A percentile compares a stretch with the other conserved stretches of the same genome.
Evolutionary conservation across 495 filamentous ascomycete species (phyloP).

Genomic region (Cudoniella acicularis): DNA sequence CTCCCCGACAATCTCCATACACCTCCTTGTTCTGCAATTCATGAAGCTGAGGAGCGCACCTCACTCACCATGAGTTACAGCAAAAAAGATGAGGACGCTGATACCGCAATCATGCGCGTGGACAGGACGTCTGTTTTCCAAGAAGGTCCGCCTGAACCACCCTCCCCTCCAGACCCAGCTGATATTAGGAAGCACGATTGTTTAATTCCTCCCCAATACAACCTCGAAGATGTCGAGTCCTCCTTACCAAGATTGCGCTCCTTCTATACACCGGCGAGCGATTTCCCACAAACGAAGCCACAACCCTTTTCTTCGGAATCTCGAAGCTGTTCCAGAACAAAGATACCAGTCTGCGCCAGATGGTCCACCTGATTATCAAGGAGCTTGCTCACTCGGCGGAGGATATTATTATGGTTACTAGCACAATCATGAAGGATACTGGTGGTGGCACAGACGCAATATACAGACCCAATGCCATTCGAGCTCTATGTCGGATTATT

Average conservation of each 20-base stretch:
- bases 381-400: slow-evolving; percentile 94
- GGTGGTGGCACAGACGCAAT: slow-evolving; percentile 92
- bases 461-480: slow-evolving; percentile 95
- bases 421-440: slow-evolving; percentile 99
- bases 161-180: slow-evolving; percentile 19
- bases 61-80: slow-evolving; percentile 76
- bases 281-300: slow-evolving; percentile 96
- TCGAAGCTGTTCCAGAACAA: slow-evolving; percentile 99
- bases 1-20: slow-evolving; percentile 1
- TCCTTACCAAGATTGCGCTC: slow-evolving; percentile 95
- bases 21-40: slow-evolving; percentile 23
- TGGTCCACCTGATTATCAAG: slow-evolving; percentile 98
- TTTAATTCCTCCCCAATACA: slow-evolving; percentile 97
- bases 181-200: slow-evolving; percentile 66
- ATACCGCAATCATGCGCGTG: slow-evolving; percentile 88
- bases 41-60: slow-evolving; percentile 30
- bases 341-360: slow-evolving; percentile 95
- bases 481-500: slow-evolving; percentile 93
- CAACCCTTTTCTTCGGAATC: slow-evolving; percentile 97
- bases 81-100: slow-evolving; percentile 98
- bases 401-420: slow-evolving; percentile 99
- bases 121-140: slow-evolving; percentile 98
- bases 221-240: slow-evolving; percentile 89
- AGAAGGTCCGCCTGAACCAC: slow-evolving; percentile 67
- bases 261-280: slow-evolving; percentile 95